phyloP scores from a whole-genome alignment of 352 stramenopile species.

The Globisporangium ultimum region DNA sequence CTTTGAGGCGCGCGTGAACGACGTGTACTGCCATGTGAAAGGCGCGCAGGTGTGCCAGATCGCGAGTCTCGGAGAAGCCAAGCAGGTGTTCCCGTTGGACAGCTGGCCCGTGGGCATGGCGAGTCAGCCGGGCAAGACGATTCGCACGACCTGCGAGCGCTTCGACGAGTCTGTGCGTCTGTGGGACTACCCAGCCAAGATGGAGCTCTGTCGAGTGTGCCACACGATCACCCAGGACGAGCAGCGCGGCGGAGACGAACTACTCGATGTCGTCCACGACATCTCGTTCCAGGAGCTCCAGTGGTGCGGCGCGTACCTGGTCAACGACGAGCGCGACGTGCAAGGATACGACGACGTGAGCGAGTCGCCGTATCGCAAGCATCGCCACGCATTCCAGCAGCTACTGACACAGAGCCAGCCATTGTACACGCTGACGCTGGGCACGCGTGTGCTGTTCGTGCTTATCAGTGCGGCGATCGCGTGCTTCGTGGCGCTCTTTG shows the following conservation, averaged over 20 bases:
- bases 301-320: constrained; percentile 47
- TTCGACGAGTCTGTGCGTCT: constrained; percentile 38
- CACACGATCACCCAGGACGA: constrained; percentile 28
- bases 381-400: constrained; percentile 52
- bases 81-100: constrained; percentile 33
- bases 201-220: constrained; percentile 44
- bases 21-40: constrained; percentile 47
- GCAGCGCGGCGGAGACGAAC: constrained; percentile 17
- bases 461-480: constrained; percentile 3
- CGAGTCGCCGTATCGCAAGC: constrained; percentile 51
- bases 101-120: constrained; percentile 38
- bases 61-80: constrained; percentile 32
- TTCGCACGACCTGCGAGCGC: constrained; percentile 32
- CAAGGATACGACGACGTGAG: constrained; percentile 1
- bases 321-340: constrained; percentile 7
- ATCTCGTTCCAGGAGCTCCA: constrained; percentile 41
- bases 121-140: constrained; percentile 24
- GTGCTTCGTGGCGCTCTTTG: constrained; percentile 9
- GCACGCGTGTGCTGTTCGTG: constrained; percentile 4
- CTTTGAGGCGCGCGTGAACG: constrained; percentile 38
- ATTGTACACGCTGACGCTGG: constrained; percentile 12
- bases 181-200: constrained; percentile 49
- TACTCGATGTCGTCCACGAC: constrained; percentile 30
- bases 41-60: constrained; percentile 35
- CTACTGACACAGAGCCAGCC: constrained; percentile 6